These are phyloP conservation scores for Chaetomium strumarium DNA, from an alignment of 2,329 filamentous ascomycete genomes.

Conservation along the genomic window DNA sequence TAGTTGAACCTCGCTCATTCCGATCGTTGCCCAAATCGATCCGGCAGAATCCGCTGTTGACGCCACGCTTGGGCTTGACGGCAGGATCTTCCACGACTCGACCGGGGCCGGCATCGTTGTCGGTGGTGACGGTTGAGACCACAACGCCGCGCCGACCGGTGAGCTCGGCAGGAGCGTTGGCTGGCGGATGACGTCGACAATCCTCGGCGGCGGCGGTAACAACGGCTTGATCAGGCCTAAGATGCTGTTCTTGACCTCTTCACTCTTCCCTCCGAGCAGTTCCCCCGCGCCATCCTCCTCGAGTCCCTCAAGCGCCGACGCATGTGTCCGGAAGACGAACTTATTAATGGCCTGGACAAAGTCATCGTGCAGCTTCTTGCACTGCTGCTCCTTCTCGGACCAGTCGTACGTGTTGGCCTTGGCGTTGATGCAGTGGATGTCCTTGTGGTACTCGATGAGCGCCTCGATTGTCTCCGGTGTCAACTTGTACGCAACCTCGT, in stretches of 20 bases:
- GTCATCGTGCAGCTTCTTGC: slow-evolving; percentile 96
- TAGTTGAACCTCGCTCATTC: slow-evolving; percentile 66
- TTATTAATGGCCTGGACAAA: slow-evolving; percentile 96
- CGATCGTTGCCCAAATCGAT: slow-evolving; percentile 74
- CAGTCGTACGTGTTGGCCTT: slow-evolving; percentile 87
- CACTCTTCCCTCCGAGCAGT: slow-evolving; percentile 82
- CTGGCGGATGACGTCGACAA: slow-evolving; percentile 84
- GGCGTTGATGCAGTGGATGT: slow-evolving; percentile 85
- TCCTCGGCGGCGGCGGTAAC: slow-evolving; percentile 76
- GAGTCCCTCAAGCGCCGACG: slow-evolving; percentile 83
- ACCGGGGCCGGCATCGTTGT: slow-evolving; percentile 63
- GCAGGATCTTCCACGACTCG: slow-evolving; percentile 85
- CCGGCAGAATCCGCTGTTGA: slow-evolving; percentile 60
- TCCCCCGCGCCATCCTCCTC: slow-evolving; percentile 96
- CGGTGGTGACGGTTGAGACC: slow-evolving; percentile 66
- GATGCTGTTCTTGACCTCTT: slow-evolving; percentile 87
- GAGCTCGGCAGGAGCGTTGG: slow-evolving; percentile 82
- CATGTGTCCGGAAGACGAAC: slow-evolving; percentile 88
- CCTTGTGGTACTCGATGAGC: slow-evolving; percentile 92
- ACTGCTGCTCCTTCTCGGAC: slow-evolving; percentile 92
- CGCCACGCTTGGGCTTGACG: slow-evolving; percentile 78
- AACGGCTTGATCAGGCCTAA: slow-evolving; percentile 81
- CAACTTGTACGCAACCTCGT: slow-evolving; percentile 97
- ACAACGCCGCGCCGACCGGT: slow-evolving; percentile 66
- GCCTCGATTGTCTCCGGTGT: slow-evolving; percentile 90